phyloP scores from a whole-genome alignment of 2,329 filamentous ascomycete species.

The Cercospora citrullina region DNA sequence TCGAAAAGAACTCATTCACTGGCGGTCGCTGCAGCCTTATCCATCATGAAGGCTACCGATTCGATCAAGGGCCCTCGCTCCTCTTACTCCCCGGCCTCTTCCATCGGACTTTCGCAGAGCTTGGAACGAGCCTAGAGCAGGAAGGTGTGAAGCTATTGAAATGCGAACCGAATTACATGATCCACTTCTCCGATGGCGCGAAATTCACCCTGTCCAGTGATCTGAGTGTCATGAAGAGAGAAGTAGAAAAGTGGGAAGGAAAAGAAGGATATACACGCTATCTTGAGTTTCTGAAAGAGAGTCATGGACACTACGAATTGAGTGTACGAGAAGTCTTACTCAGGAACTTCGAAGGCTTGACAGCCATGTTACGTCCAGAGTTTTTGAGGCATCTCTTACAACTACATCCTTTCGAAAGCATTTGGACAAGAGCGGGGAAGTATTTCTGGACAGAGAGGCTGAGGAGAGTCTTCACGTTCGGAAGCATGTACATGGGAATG shows the following conservation, averaged over 20 bases:
- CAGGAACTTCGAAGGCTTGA: constrained; percentile 64
- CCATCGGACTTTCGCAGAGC: constrained; percentile 66
- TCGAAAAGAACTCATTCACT: constrained; percentile 75
- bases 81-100: constrained; percentile 71
- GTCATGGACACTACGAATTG: constrained; percentile 69
- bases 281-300: constrained; percentile 64
- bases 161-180: constrained; percentile 73
- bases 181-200: constrained; percentile 70
- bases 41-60: constrained; percentile 49
- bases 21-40: constrained; percentile 71
- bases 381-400: constrained; percentile 61
- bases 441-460: constrained; percentile 72
- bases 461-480: constrained; percentile 72
- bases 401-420: constrained; percentile 70
- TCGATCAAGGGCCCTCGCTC: constrained; percentile 75
- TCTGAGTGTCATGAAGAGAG: constrained; percentile 66
- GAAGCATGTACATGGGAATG: constrained; percentile 84
- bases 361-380: constrained; percentile 57
- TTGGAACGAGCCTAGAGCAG: constrained; percentile 63
- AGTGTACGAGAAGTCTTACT: constrained; percentile 65
- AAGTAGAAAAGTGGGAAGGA: constrained; percentile 73
- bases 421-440: constrained; percentile 63
- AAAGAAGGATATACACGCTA: constrained; percentile 70
- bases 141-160: constrained; percentile 69
- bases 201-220: constrained; percentile 67